Evolutionary conservation across 140 eudicot species (phyloP), one percentile per base, ranked within the genome.

Genomic region (Cichorium intybus): DNA sequence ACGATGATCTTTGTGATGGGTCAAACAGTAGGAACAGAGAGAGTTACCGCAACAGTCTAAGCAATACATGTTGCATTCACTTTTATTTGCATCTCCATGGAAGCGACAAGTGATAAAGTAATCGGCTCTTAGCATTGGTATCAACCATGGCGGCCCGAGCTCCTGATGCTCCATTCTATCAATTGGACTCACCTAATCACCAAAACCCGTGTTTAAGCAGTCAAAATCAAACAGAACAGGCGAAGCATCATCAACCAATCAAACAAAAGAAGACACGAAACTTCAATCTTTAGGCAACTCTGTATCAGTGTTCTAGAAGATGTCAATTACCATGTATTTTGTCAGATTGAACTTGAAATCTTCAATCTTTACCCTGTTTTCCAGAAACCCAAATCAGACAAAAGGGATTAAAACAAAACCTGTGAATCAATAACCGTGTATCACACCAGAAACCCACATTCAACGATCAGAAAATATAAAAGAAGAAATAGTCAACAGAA

Each of bases 11-110:
- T 80, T 77, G 80, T 88, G 96, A 54, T 80, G 82, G 62, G 62
- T 67, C 62, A 77, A 77, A 75, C 96, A 88, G 71, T 82, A 80
- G 31, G 87, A 80, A 50, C 96, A 88, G 11, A 88, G 66, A n/a
- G 96, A 82, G 68, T 75, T 74, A 17, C 81, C 85, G 57, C 75
- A 63, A 26, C 96, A 88, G 45, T 88, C 96, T 72, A 88, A 64
- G 58, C 96, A 88, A 66, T 41, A 88, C 90, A 88, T 69, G 52
- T 88, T 88, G 71, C 94, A 85, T 70, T 88, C 96, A 23, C 95
- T 85, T 24, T 85, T 88, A 58, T 78, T 78, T 0, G 96, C 81
- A 70, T 75, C 87, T 7, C 84, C 82, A 69, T 88, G 96, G 56
- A 69, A 58, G n/a, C 83, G 62, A 33, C 96, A 88, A n/a, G 86